Base-by-base conservation (phyloP, 768 basidiomycete species). In the Lentinula sp. region DNA sequence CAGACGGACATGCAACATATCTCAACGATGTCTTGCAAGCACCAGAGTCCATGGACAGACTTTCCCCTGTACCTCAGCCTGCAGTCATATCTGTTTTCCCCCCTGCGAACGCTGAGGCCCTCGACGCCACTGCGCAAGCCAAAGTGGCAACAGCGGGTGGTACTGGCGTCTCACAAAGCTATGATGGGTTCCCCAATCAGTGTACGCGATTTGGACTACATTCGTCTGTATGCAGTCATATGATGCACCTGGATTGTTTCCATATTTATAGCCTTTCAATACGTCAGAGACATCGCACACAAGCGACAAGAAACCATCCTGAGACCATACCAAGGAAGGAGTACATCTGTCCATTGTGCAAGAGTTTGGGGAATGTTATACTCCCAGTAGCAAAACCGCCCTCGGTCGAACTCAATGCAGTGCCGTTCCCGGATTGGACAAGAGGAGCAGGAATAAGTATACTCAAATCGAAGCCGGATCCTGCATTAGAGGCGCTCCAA, bases 211-310 rank as follows among this genome's bases (percentile, higher is more conserved):
- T 96, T 69, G 95, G 95, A 1, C 77, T 98, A 12, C 81, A 95
- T 68, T 76, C 88, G 9, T 94, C 95, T 0, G 87, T 93, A 42
- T 98, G 96, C 72, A 93, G 88, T 36, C 97, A 98, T 70, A 85
- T 95, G 81, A 98, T 99, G 95, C 97, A 99, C 74, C 75, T 95
- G 63, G 85, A 90, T 45, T 98, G 97, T 73, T 96, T 98, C 78
- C 88, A 89, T 53, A 88, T 88, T 2, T 98, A 98, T 72, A 94
- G 85, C 64, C 71, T 82, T 2, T 95, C 95, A 16, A 88, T 98
- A 57, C 83, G 92, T 49, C 87, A 90, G 63, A 88, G 95, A 12
- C 94, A 96, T 69, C 83, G 90, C 7, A 80, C 88, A 0, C 96
- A 98, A 66, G 86, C 91, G 5, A 93, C 93, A 6, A 79, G 97